phyloP scores from a whole-genome alignment of 1,284 basidiomycete genomes.

The Leccinum colubrinum region DNA sequence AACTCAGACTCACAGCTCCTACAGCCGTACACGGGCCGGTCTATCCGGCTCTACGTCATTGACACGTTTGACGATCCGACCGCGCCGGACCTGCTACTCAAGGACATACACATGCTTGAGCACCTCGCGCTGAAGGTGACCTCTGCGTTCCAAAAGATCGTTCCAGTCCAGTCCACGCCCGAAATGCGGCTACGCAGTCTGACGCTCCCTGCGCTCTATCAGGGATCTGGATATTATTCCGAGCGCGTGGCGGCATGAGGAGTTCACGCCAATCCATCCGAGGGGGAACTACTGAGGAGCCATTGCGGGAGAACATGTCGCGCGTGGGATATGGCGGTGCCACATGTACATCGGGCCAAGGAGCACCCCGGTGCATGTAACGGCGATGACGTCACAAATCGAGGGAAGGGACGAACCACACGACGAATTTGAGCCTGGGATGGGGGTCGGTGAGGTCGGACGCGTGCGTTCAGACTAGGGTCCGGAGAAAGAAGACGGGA shows the following conservation, averaged over 20 bases:
- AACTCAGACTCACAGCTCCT: slow-evolving; percentile 5
- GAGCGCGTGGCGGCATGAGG: slow-evolving; percentile 13
- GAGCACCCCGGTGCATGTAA: too few relatives aligned
- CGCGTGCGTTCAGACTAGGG: too few relatives aligned
- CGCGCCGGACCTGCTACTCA: slow-evolving; percentile 16
- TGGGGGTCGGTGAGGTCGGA: too few relatives aligned
- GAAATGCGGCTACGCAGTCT: slow-evolving; percentile 10
- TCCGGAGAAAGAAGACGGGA: too few relatives aligned
- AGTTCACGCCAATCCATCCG: neutral
- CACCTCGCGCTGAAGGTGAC: slow-evolving; percentile 20
- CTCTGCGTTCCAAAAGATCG: slow-evolving; percentile 5
- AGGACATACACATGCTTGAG: slow-evolving; percentile 17
- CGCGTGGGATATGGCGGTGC: too few relatives aligned
- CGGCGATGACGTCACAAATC: too few relatives aligned
- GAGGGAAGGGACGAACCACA: too few relatives aligned
- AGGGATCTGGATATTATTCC: slow-evolving; percentile 19
- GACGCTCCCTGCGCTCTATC: slow-evolving; percentile 18
- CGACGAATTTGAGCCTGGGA: too few relatives aligned
- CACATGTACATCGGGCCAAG: too few relatives aligned
- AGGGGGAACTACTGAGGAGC: too few relatives aligned
- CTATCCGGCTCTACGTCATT: slow-evolving; percentile 11
- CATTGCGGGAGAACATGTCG: too few relatives aligned
- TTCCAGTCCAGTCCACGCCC: slow-evolving; percentile 5
- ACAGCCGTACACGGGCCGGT: slow-evolving; percentile 18
- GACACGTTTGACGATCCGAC: slow-evolving; percentile 18